Evolutionary conservation across 192 early-diverging fungal genomes (phyloP), one percentile per base, ranked within the genome.

Genomic region (Gryganskiella cystojenkinii): DNA sequence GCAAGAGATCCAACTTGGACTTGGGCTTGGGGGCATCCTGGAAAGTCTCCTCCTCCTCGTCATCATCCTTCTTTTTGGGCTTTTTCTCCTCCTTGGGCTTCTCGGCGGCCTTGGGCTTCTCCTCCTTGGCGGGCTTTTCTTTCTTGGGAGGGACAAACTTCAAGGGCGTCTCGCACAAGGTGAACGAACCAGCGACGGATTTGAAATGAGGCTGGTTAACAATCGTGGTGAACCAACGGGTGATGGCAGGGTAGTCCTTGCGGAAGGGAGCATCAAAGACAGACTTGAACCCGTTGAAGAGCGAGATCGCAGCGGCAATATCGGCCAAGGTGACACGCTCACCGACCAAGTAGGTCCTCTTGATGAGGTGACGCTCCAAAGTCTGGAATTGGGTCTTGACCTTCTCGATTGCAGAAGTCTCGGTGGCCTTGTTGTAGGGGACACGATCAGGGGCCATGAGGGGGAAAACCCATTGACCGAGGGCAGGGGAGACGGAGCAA

Each of bases 301-400:
- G 81, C 30, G 84, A 67, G 51, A 76, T 82, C 53, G 86, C 86
- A 49, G 93, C 63, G 58, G 85, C 64, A 61, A 97, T 90, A 73
- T 98, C 96, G 50, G 96, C 96, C n/a, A 95, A 76, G 54, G 96
- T 96, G 63, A 98, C 78, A 67, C 83, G 84, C 82, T 98, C 96
- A 59, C 95, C 96, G 45, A 97, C 95, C 61, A 98, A 84, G 90
- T 89, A 98, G 57, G 96, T 98, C 81, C 89, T 87, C 84, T 81
- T 83, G 42, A 92, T 44, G 10, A 98, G 85, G 60, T 94, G 80
- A 33, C 86, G 87, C 87, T 98, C 90, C 34, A 98, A 81, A 19
- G 82, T 86, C 57, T 62, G 76, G 14, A 96, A 71, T 65, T 91
- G 80, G 31, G 86, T 83, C 84, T 85, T 82, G 56, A 86, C 35